phyloP scores from a whole-genome alignment of 495 filamentous ascomycete genomes.

The Letharia columbiana region DNA sequence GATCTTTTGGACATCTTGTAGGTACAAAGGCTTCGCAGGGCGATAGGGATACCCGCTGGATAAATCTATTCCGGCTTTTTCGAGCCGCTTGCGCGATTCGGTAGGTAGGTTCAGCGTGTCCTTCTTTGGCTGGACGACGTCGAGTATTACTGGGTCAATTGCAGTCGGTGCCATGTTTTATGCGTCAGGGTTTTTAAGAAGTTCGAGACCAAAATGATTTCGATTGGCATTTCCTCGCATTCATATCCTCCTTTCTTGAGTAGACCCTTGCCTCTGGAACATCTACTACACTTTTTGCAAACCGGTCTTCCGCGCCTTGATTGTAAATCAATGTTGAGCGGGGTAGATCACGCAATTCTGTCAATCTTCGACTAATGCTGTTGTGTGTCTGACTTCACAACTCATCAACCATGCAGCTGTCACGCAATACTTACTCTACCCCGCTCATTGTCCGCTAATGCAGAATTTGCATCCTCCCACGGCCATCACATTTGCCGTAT shows the following conservation, averaged over 20 bases:
- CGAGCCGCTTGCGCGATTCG: constrained; percentile 45
- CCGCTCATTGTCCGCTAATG: not conserved
- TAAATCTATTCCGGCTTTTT: constrained; percentile 56
- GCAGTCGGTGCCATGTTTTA: constrained; percentile 38
- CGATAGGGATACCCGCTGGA: constrained; percentile 60
- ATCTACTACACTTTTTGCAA: not conserved
- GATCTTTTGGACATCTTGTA: constrained; percentile 58
- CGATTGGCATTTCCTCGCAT: not conserved
- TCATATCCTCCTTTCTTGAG: not conserved
- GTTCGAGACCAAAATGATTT: not conserved
- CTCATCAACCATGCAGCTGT: not conserved
- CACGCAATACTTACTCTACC: not conserved
- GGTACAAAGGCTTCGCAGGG: constrained; percentile 53
- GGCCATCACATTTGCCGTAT: not conserved
- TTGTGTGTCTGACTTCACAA: not conserved
- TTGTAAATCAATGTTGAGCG: constrained; percentile 6
- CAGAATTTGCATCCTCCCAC: not conserved
- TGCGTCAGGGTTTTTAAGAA: not conserved
- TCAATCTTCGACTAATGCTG: not conserved
- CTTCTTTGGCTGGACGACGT: constrained; percentile 42
- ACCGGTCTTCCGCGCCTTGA: not conserved
- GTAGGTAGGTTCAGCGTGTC: constrained; percentile 51
- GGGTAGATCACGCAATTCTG: constrained; percentile 15
- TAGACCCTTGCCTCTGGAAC: not conserved
- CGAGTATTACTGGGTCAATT: constrained; percentile 39